These are phyloP conservation scores for Entomortierella lignicola DNA, from an alignment of 192 early-diverging fungal species.

Conservation along the genomic window DNA sequence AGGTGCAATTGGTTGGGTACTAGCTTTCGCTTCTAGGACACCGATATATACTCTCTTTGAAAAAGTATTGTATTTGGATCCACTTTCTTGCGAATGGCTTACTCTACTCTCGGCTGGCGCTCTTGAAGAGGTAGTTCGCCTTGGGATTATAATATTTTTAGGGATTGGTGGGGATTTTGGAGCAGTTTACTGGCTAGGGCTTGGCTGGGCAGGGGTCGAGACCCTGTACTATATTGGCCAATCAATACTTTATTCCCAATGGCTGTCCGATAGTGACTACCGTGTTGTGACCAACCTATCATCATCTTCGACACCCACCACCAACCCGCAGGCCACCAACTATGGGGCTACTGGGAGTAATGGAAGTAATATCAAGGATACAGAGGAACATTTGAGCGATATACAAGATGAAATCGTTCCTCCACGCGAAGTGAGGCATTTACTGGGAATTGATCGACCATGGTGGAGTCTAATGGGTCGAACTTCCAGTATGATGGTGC, in stretches of 20 bases:
- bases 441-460: conserved; percentile 48
- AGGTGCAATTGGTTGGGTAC: conserved; percentile 50
- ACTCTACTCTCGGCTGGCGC: conserved; percentile 37
- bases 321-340: background rate
- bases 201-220: conserved; percentile 54
- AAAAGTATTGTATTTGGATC: conserved; percentile 8
- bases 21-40: conserved; percentile 33
- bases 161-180: conserved; percentile 27
- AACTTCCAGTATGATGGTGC: conserved; percentile 56
- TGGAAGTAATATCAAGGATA: background rate
- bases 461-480: conserved; percentile 61
- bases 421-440: conserved; percentile 31
- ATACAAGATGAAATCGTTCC: background rate
- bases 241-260: conserved; percentile 29
- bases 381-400: background rate
- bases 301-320: background rate
- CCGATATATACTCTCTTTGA: conserved; percentile 44
- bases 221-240: conserved; percentile 55
- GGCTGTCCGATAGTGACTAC: conserved; percentile 26
- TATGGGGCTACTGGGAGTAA: background rate
- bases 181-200: conserved; percentile 53
- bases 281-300: background rate
- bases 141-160: conserved; percentile 5
- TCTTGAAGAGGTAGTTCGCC: conserved; percentile 37
- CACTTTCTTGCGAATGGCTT: conserved; percentile 20